Evolutionary conservation across 2,329 filamentous ascomycete genomes (phyloP), one percentile per base, ranked within the genome.

Genomic region (Aspergillus ibericus): DNA sequence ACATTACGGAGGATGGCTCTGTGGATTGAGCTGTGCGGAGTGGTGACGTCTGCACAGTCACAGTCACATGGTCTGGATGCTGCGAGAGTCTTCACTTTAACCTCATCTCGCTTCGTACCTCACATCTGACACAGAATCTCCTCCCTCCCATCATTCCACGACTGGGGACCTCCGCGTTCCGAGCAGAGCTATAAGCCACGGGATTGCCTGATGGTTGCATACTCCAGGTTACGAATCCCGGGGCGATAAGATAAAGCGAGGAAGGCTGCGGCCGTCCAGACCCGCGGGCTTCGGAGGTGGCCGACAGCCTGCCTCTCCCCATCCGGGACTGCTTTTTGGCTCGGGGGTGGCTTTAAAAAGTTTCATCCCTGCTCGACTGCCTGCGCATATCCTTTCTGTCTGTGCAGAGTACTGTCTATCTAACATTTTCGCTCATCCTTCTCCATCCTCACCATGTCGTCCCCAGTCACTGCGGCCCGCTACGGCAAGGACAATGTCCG

Each of bases 401-500:
- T 46, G 53, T 49, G 15, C 22, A 25, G 22, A 25, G 22, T 42
- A 12, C 22, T 32, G 13, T 13, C 38, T 38, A 13, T 15, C 12
- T 16, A 9, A 29, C 16, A 12, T 18, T n/a, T 7, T 49, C 22
- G 51, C 56, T 53, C 38, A 54, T 44, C 36, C 13, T 20, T 35
- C 35, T 48, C 29, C 42, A 38, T 42, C 44, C 57, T 36, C 63
- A 70, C 38, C 35, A 76, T 76, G 72, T 66, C 66, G 50, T 58
- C 81, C 71, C 61, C 71, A 62, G 66, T 82, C 52, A 69, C 76
- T 57, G 75, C 78, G 64, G 78, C 79, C 58, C 78, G 78, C 59
- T 82, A 82, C 68, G 80, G 80, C 66, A 81, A 99, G 86, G 95
- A 98, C 85, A 98, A 99, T 81, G 89, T 99, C 83, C 93, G 95